phyloP scores from a whole-genome alignment of 805 yeast species.

The Metschnikowia cerradonensis region DNA sequence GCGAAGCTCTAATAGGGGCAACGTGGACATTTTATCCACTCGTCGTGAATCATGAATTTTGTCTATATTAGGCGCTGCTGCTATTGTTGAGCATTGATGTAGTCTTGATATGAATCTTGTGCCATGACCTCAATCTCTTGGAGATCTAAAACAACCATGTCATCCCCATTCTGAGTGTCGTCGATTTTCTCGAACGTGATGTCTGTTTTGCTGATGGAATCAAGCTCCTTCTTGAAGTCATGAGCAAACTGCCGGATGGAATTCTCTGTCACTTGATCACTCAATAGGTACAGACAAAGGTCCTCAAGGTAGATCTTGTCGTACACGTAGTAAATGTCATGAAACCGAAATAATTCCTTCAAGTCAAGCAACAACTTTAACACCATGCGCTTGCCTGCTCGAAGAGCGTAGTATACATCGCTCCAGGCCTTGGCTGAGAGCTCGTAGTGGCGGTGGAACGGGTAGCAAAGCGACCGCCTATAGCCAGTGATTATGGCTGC shows the following conservation, averaged over 20 bases:
- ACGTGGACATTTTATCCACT: constrained; percentile 1
- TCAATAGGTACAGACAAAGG: constrained; percentile 67
- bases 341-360: constrained; percentile 73
- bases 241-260: constrained; percentile 61
- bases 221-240: constrained; percentile 50
- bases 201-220: constrained; percentile 37
- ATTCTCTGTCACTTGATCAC: constrained; percentile 55
- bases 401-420: constrained; percentile 61
- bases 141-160: constrained; percentile 17
- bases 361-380: constrained; percentile 56
- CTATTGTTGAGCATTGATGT: background rate
- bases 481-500: constrained; percentile 58
- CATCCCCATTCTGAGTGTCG: constrained; percentile 18
- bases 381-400: constrained; percentile 66
- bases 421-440: constrained; percentile 64
- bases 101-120: constrained; percentile 12
- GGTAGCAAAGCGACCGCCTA: constrained; percentile 73
- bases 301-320: constrained; percentile 75
- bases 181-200: constrained; percentile 54
- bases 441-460: constrained; percentile 70
- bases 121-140: constrained; percentile 18
- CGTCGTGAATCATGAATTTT: background rate
- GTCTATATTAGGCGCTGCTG: background rate
- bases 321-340: constrained; percentile 82
- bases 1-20: background rate